Percentiles rank a stretch among this genome's conserved stretches.
These are phyloP conservation scores for Heracleum sosnowskyi DNA, from an alignment of 129 eudicot genomes.

Conservation along the genomic window DNA sequence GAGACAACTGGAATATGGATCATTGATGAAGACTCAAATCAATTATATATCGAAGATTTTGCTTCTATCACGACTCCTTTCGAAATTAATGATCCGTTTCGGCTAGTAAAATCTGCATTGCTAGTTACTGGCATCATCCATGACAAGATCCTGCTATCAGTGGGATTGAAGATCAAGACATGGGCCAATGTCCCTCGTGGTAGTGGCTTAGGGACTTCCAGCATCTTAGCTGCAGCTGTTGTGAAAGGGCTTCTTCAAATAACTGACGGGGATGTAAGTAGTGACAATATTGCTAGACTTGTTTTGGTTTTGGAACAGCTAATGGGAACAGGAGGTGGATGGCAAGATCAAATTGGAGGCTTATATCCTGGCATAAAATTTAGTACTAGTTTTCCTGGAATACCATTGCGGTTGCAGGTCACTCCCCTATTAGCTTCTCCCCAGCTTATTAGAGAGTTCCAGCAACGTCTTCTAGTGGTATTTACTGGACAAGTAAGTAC, in stretches of 20 bases:
- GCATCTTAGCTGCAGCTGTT: conserved; percentile 95
- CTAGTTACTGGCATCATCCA: conserved; percentile 63
- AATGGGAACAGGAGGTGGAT: conserved; percentile 99
- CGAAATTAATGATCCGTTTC: conserved; percentile 73
- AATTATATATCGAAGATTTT: conserved; percentile 38
- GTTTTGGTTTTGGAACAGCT: conserved; percentile 94
- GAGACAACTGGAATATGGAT: conserved; percentile 41
- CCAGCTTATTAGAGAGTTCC: conserved; percentile 52
- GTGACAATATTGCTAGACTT: conserved; percentile 82
- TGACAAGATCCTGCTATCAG: conserved; percentile 29
- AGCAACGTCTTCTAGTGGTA: conserved; percentile 74
- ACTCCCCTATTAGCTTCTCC: conserved; percentile 73
- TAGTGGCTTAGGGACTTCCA: conserved; percentile 96
- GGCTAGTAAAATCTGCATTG: conserved; percentile 93
- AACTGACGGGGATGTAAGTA: conserved; percentile 67
- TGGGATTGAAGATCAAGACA: conserved; percentile 60
- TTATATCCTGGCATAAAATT: conserved; percentile 87
- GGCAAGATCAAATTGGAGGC: conserved; percentile 97
- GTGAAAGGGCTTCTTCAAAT: conserved; percentile 89
- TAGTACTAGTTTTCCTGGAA: conserved; percentile 80
- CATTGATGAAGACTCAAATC: conserved; percentile 58
- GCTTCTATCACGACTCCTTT: conserved; percentile 67
- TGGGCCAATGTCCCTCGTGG: conserved; percentile 99
- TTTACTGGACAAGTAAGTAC: conserved; percentile 92
- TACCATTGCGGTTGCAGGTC: conserved; percentile 92